Evolutionary conservation across 78 protist genomes (phyloP), one percentile per base, ranked within the genome.

Genomic region (Monocercomonoides exilis): DNA sequence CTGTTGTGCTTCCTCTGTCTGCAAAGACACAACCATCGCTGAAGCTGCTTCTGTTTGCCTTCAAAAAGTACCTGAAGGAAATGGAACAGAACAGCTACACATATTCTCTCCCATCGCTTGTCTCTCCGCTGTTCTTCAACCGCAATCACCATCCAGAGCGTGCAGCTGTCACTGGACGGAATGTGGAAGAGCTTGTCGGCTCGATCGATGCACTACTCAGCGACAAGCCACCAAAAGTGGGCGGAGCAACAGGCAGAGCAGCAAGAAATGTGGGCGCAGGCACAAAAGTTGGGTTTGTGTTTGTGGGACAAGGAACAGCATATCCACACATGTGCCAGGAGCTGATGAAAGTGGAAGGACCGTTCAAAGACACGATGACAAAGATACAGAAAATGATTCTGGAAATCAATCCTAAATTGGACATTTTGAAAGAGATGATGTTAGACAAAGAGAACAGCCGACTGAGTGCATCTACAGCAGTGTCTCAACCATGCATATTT

Each of bases 221-320:
- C 21, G 70, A 21, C 11, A 29, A 11, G 70, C 11, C 70, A 29
- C 70, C 70, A 54, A 54, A 54, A 21, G 70, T 54, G 11, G 70
- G 70, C 21, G 70, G 11, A 11, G 70, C 70, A 21, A 54, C 70
- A 29, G 70, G 70, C 11, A 54, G 21, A 21, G 21, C 21, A 11
- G 38, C 70, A 29, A 11, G 11, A 21, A 21, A 21, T 29, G 21
- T 54, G 38, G 21, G 38, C 11, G 21, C 70, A 11, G 82, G 82
- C 4, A 4, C 82, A 5, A 41, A 41, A 38, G 33, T 93, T 33
- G 90, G 45, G 3, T 93, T 92, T 87, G 84, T 93, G 5, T 92
- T 92, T 87, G 84, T 92, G 32, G 95, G 95, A 0, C 93, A 93
- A 84, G 95, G 95, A 44, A 90, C 93, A 54, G 93, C 91, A 80